phyloP scores from a whole-genome alignment of 371 early-diverging fungal genomes.

The Apophysomyces ossiformis region DNA sequence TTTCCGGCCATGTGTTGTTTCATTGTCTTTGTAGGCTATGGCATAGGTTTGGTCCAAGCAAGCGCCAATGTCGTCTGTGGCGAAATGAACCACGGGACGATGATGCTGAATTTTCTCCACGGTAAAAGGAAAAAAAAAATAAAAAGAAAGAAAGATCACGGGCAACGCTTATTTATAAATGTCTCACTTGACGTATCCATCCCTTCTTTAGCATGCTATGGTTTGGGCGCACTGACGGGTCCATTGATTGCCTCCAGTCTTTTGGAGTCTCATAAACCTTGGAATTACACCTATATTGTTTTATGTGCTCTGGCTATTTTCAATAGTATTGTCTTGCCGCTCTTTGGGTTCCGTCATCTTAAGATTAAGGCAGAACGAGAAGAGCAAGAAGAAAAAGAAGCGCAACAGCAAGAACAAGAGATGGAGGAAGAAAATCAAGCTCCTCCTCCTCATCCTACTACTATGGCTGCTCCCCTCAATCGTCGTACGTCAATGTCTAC shows the following conservation, averaged over 20 bases:
- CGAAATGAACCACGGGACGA: constrained; percentile 23
- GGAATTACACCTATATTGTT: constrained; percentile 29
- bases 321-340: constrained; percentile 14
- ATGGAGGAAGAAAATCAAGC: too few relatives aligned
- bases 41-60: constrained; percentile 24
- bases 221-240: constrained; percentile 27
- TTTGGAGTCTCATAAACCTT: constrained; percentile 15
- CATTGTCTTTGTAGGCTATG: constrained; percentile 27
- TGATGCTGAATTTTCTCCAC: constrained; percentile 33
- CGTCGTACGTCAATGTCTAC: neutral
- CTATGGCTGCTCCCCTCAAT: neutral
- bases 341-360: constrained; percentile 15
- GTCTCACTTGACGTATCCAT: neutral
- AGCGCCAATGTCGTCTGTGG: constrained; percentile 30
- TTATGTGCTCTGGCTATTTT: constrained; percentile 20
- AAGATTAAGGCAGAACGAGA: constrained; percentile 20
- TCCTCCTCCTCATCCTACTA: neutral
- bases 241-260: constrained; percentile 29
- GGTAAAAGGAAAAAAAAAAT: constrained; percentile 16
- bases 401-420: neutral
- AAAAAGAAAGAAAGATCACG: neutral
- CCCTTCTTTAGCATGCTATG: constrained; percentile 28
- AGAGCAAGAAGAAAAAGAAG: neutral
- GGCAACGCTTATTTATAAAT: too few relatives aligned
- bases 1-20: constrained; percentile 30